A percentile compares a stretch with the other conserved stretches of the same genome.
Conservation (phyloP, 2,329 filamentous ascomycete genomes). For the Neoascochyta sp. region DNA sequence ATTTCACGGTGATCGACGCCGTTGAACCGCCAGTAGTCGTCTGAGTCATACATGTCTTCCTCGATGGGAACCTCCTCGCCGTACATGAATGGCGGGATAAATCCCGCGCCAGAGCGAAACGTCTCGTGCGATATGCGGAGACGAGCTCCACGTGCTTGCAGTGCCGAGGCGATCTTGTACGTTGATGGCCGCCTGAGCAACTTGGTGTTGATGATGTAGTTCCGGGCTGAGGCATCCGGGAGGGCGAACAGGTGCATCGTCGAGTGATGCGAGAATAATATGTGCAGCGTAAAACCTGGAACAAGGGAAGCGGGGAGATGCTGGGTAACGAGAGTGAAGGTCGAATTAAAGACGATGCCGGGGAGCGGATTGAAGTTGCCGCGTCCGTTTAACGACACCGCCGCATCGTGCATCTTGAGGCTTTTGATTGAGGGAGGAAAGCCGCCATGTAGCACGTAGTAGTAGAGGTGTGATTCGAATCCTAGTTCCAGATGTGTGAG, state of each 20-base stretch:
- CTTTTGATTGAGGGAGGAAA: constrained; percentile 24
- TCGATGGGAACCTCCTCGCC: constrained; percentile 32
- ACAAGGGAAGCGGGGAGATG: constrained; percentile 11
- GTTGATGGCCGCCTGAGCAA: constrained; percentile 22
- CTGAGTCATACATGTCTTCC: constrained; percentile 26
- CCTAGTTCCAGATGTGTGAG: constrained; percentile 30
- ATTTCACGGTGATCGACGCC: constrained; percentile 20
- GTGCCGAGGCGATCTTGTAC: constrained; percentile 23
- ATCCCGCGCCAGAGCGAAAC: constrained; percentile 16
- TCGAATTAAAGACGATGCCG: constrained; percentile 12
- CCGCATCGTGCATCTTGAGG: constrained; percentile 26
- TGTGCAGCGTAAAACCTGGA: constrained; percentile 16
- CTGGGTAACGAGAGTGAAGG: constrained; percentile 14
- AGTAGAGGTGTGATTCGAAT: constrained; percentile 24
- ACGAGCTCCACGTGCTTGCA: constrained; percentile 18
- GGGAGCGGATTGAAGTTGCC: constrained; percentile 14
- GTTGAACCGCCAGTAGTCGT: constrained; percentile 26
- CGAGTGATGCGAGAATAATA: constrained; percentile 18
- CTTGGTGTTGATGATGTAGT: constrained; percentile 12
- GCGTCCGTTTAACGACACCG: constrained; percentile 17
- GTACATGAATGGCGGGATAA: constrained; percentile 36
- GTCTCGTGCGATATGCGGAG: constrained; percentile 23
- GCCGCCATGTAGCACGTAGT: constrained; percentile 20
- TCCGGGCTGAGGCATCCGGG: constrained; percentile 8
- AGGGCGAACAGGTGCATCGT: constrained; percentile 12